phyloP scores from a whole-genome alignment of 805 yeast genomes.

The Candida koratica region DNA sequence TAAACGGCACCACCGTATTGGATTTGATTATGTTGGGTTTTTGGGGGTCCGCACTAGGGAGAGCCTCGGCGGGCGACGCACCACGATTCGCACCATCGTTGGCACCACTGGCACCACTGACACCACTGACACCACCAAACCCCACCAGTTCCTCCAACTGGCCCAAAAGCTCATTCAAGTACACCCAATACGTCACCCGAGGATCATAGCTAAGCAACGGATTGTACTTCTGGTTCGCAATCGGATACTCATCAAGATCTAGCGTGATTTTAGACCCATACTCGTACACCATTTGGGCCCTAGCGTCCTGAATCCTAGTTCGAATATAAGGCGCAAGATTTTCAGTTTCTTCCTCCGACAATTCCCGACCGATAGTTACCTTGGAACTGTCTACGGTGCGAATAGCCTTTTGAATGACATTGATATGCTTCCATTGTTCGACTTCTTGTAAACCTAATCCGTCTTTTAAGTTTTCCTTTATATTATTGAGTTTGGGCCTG shows the following conservation, averaged over 20 bases:
- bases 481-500: constrained; percentile 3
- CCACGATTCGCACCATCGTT: neutral
- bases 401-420: constrained; percentile 2
- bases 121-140: neutral
- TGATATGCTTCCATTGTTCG: neutral
- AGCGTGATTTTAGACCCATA: constrained; percentile 15
- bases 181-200: constrained; percentile 49
- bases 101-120: neutral
- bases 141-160: constrained; percentile 6
- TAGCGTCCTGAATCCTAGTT: constrained; percentile 21
- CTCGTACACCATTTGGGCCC: constrained; percentile 14
- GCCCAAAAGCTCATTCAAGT: constrained; percentile 38
- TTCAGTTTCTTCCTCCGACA: neutral
- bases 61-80: neutral
- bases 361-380: neutral
- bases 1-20: constrained; percentile 31
- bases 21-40: constrained; percentile 11
- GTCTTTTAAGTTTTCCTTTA: constrained; percentile 5
- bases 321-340: constrained; percentile 18
- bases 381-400: neutral
- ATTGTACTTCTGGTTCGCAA: neutral
- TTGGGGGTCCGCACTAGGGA: neutral
- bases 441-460: constrained; percentile 1
- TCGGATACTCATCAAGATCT: constrained; percentile 1
- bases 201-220: constrained; percentile 43